phyloP scores from a whole-genome alignment of 2,329 filamentous ascomycete species.

The Mycosphaerelloides madeirae region DNA sequence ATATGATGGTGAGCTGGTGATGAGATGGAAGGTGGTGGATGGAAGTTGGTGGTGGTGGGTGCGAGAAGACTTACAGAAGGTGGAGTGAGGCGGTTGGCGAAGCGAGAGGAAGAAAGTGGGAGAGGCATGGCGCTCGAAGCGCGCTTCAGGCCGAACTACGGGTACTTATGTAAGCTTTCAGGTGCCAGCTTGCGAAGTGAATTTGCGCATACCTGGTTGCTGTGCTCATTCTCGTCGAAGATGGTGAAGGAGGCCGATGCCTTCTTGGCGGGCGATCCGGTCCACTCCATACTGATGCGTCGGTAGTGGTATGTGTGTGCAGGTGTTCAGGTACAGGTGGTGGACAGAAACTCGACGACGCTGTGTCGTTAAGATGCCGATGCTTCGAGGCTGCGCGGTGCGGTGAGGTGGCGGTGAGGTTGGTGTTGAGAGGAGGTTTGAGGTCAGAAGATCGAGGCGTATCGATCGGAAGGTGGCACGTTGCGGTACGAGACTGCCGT shows the following conservation, averaged over 20 bases:
- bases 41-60: slow-evolving; percentile 11
- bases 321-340: background rate
- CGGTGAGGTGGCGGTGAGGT: background rate
- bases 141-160: slow-evolving; percentile 22
- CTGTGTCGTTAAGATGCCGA: slow-evolving; percentile 4
- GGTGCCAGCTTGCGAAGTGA: slow-evolving; percentile 6
- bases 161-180: slow-evolving; percentile 12
- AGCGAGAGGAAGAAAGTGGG: slow-evolving; percentile 36
- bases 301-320: background rate
- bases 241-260: slow-evolving; percentile 18
- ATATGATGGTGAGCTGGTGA: too few relatives aligned
- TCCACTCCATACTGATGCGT: slow-evolving; percentile 21
- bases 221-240: slow-evolving; percentile 20
- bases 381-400: slow-evolving; percentile 1
- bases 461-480: slow-evolving; percentile 4
- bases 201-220: slow-evolving; percentile 14
- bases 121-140: slow-evolving; percentile 20
- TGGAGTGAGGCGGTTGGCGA: slow-evolving; percentile 28
- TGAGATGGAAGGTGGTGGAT: too few relatives aligned
- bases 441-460: background rate
- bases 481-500: background rate
- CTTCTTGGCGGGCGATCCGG: slow-evolving; percentile 21
- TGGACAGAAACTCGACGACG: slow-evolving; percentile 2
- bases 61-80: slow-evolving; percentile 14
- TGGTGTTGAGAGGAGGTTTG: slow-evolving; percentile 1